These are phyloP conservation scores for Psilocybe tampanensis DNA, from an alignment of 768 basidiomycete genomes.

Conservation along the genomic window DNA sequence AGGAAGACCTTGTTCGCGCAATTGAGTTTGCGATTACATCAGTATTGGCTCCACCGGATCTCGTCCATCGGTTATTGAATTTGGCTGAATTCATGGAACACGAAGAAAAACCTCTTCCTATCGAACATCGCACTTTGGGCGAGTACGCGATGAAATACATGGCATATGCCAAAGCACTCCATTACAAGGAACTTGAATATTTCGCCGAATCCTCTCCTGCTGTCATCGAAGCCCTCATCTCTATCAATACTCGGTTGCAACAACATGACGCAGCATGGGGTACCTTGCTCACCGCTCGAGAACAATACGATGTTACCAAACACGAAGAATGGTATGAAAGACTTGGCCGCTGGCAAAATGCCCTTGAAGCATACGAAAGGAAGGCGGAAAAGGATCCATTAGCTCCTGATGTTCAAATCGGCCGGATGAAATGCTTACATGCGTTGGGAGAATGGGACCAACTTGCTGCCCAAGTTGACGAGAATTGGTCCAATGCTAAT, in stretches of 20 bases:
- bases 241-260: constrained; percentile 94
- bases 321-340: constrained; percentile 99
- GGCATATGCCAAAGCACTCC: constrained; percentile 96
- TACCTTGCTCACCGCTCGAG: constrained; percentile 85
- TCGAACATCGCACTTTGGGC: constrained; percentile 90
- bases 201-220: constrained; percentile 89
- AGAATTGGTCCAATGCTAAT: constrained; percentile 82
- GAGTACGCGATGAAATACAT: constrained; percentile 92
- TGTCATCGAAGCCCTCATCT: constrained; percentile 92
- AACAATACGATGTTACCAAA: constrained; percentile 87
- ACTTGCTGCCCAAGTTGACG: constrained; percentile 82
- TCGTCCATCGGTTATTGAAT: constrained; percentile 89
- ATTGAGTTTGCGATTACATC: constrained; percentile 87
- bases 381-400: constrained; percentile 76
- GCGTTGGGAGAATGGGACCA: constrained; percentile 98
- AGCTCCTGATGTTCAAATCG: constrained; percentile 77
- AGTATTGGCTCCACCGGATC: constrained; percentile 75
- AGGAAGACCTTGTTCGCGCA: constrained; percentile 94
- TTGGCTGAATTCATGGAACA: constrained; percentile 99
- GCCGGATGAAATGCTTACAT: constrained; percentile 94
- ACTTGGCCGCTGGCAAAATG: constrained; percentile 95
- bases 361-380: constrained; percentile 81
- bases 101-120: constrained; percentile 93
- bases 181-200: constrained; percentile 98
- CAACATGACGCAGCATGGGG: constrained; percentile 99